A percentile compares a stretch with the other conserved stretches of the same genome.
phyloP scores from a whole-genome alignment of 2,329 filamentous ascomycete species.

The Calonectria pteridis region DNA sequence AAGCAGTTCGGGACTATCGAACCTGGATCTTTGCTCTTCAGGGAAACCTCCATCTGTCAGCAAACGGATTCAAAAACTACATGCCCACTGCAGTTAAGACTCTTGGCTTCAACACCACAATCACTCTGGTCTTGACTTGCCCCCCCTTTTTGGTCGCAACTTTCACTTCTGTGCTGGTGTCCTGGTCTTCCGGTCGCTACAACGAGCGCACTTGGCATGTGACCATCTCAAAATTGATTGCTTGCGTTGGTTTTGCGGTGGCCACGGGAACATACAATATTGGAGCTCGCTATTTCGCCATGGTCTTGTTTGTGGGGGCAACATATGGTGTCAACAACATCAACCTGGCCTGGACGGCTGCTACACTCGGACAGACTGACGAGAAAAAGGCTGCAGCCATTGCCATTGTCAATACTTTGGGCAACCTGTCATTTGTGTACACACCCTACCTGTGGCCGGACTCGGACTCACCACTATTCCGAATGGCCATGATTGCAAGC shows the following conservation, averaged over 20 bases:
- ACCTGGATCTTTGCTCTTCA: slow-evolving; percentile 45
- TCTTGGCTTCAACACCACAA: slow-evolving; percentile 59
- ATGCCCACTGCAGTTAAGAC: slow-evolving; percentile 56
- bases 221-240: slow-evolving; percentile 54
- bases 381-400: slow-evolving; percentile 61
- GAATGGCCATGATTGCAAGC: slow-evolving; percentile 33
- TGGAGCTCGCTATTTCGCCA: slow-evolving; percentile 40
- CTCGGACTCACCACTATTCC: slow-evolving; percentile 26
- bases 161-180: slow-evolving; percentile 34
- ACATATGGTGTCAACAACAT: slow-evolving; percentile 58
- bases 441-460: slow-evolving; percentile 40
- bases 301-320: slow-evolving; percentile 53
- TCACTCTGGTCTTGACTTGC: slow-evolving; percentile 63
- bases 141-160: slow-evolving; percentile 63
- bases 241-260: slow-evolving; percentile 44
- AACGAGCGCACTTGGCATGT: slow-evolving; percentile 59
- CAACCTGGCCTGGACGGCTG: slow-evolving; percentile 57
- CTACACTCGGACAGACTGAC: slow-evolving; percentile 57
- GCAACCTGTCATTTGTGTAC: slow-evolving; percentile 36
- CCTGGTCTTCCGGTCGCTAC: slow-evolving; percentile 37
- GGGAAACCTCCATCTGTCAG: slow-evolving; percentile 25
- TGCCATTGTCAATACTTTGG: slow-evolving; percentile 42
- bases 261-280: slow-evolving; percentile 42
- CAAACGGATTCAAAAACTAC: slow-evolving; percentile 50
- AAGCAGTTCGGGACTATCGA: slow-evolving; percentile 42